A percentile compares a stretch with the other conserved stretches of the same genome.
phyloP scores from a whole-genome alignment of 1,284 basidiomycete genomes.

The Rhodotorula sp. region DNA sequence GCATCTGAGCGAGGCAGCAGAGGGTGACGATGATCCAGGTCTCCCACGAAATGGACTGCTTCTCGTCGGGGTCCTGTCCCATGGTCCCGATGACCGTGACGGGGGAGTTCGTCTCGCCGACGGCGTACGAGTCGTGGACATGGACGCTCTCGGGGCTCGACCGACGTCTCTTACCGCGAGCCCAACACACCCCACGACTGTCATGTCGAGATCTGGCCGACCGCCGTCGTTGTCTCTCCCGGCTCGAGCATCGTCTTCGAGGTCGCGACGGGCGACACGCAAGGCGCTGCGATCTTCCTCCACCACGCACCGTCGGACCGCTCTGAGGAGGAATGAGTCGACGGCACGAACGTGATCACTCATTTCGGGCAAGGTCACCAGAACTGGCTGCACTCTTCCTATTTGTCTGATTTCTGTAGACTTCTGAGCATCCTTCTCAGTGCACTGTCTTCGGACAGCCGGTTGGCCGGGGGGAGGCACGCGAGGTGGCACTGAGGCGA shows the following conservation, averaged over 20 bases:
- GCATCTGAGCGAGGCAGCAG: conserved; percentile 8
- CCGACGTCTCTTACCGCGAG: conserved; percentile 43
- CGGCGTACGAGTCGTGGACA: conserved; percentile 13
- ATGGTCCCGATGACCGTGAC: conserved; percentile 17
- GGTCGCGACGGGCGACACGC: conserved; percentile 27
- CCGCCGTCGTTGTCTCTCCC: conserved; percentile 43
- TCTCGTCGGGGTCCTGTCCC: conserved; percentile 20
- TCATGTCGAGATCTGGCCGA: conserved; percentile 48
- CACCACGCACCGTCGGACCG: conserved; percentile 32
- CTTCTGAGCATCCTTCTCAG: too few relatives aligned
- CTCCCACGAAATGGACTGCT: conserved; percentile 4
- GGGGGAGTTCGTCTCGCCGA: conserved; percentile 11
- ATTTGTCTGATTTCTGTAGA: conserved; percentile 15
- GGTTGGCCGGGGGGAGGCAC: too few relatives aligned
- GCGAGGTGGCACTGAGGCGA: too few relatives aligned
- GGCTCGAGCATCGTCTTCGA: conserved; percentile 45
- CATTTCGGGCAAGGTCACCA: conserved; percentile 29
- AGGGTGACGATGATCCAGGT: conserved; percentile 6
- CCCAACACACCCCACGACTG: conserved; percentile 40
- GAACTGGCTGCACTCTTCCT: conserved; percentile 31
- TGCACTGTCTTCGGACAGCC: too few relatives aligned
- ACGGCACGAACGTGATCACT: conserved; percentile 24
- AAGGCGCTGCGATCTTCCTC: conserved; percentile 42
- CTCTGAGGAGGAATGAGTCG: conserved; percentile 18
- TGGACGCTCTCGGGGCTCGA: conserved; percentile 9